Evolutionary conservation across 2,329 filamentous ascomycete species (phyloP), one percentile per base, ranked within the genome.

Genomic region (Aureobasidium sp.): DNA sequence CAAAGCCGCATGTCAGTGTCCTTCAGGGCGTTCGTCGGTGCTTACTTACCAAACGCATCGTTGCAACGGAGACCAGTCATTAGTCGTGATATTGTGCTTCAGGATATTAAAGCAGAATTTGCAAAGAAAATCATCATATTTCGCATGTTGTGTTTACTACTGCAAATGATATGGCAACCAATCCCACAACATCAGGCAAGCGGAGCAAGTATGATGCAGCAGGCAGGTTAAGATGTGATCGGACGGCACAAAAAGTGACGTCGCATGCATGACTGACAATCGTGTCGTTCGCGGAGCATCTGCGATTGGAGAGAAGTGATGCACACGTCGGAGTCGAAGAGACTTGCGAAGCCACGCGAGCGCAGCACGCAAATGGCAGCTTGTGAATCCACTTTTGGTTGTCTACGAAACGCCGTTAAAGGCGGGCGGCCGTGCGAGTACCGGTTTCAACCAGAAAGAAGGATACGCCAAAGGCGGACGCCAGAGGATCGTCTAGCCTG

Each of bases 281-380:
- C 59, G 49, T 32, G 27, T 32, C 8, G 37, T 41, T 55, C 36
- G 59, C 50, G 34, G 59, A 61, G 59, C 41, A 61, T 61, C 59
- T 54, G 48, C 49, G 49, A 61, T 61, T 53, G 48, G 47, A 21
- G 59, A 61, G 8, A 30, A 36, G 59, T 48, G 54, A 59, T 59
- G 57, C 57, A 59, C 27, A 59, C 45, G 25, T 59, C 57, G 57
- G 45, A 59, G 59, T 48, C 16, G 30, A 34, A 34, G 42, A 32
- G 11, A 45, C 59, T 61, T 55, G 50, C 29, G 49, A 61, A 55
- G 59, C 59, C 59, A 61, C 59, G 59, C 59, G 59, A 61, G 50
- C 39, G 59, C 48, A 61, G 50, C 59, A 61, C 59, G 59, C 59
- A 61, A 61, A 55, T 53, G 47, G 58, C 57, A 60, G 57, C 57